Evolutionary conservation across 2,329 filamentous ascomycete species (phyloP), one percentile per base, ranked within the genome.

Genomic region (Venturia effusa): DNA sequence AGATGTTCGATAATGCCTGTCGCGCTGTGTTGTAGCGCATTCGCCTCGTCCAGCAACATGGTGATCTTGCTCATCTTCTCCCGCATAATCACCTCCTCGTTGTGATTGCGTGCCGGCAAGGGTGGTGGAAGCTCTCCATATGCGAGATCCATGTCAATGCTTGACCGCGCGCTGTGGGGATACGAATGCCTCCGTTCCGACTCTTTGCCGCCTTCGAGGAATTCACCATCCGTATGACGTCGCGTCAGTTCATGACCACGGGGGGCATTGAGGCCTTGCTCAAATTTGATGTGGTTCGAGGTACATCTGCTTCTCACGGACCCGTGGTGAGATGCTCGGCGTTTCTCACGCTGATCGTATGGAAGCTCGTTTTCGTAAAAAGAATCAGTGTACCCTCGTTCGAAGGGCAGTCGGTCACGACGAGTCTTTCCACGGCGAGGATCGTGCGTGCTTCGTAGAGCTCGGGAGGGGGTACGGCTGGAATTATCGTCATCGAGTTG

Each of bases 141-240:
- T 8, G 93, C 93, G 8, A 97, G 81, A 72, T 96, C 83, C 89
- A 96, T 92, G 71, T 97, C 93, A 69, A 96, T 86, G 30, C 54
- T 60, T 19, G 34, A 64, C 86, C 60, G 60, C 32, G 32, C 22
- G 19, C 43, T 40, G 43, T 55, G 59, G 27, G 40, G 17, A 34
- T 73, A 69, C 15, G 77, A 78, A 22, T 75, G 70, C 41, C 74
- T 72, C 57, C 76, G 76, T 30, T n/a, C 30, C 34, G 48, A 63
- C 59, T 24, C 45, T 32, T 19, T 32, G 51, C 51, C 30, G 62
- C 13, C 43, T 66, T 40, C 59, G 51, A 57, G 59, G 34, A 64
- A 51, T 60, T 69, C 69, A 61, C 71, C 73, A 60, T 79, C 77
- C 22, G 78, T 79, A 65, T 80, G 74, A 37, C 79, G 70, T 30